Base-by-base conservation (phyloP, 768 basidiomycete species). In the Rickenella mellea region DNA sequence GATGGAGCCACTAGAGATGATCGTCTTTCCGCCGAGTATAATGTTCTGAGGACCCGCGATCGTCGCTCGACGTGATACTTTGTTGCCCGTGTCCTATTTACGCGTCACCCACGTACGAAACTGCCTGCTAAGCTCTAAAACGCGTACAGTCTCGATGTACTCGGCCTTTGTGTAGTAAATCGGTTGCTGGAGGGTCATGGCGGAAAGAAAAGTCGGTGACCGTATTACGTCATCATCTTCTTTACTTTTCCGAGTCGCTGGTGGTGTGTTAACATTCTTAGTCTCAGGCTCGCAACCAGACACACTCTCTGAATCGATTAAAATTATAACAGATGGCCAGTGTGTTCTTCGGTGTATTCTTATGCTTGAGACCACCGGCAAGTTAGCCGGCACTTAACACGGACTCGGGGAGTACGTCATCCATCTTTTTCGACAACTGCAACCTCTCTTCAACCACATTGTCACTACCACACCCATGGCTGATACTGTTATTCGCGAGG, bases 1-100 rank as follows among this genome's bases (percentile, higher is more conserved):
- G 42, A 97, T 89, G 7, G 88, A 87, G 15, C 80, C 76, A 45
- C 76, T 83, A 1, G 91, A 84, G 45, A 99, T 93, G 59, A 98
- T 90, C 2, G 91, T 92, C 67, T 97, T 96, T 35, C 94, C 96
- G 29, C 90, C 91, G 11, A 99, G 79, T 48, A 97, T 90, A 59
- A 98, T 99, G 59, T 96, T 97, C 61, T 92, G 85, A 9, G 91
- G 86, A 1, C 94, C 94, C 43, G 83, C 79, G 54, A 97, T 96
- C 21, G 81, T 83, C 14, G 91, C 90, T 47, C 86, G 78, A 44
- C 90, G 77, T 29, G 89, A 93, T 32, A 97, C 93, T 62, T 94
- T 94, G 69, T 98, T 94, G 33, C 89, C 90, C 48, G 90, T 93
- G 58, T 93, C 91, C 89, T 92, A 59, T 24, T 39, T 28, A 12